Evolutionary conservation across 441 rosid genomes (phyloP), one percentile per base, ranked within the genome.

Genomic region (Aquilaria agallochum): DNA sequence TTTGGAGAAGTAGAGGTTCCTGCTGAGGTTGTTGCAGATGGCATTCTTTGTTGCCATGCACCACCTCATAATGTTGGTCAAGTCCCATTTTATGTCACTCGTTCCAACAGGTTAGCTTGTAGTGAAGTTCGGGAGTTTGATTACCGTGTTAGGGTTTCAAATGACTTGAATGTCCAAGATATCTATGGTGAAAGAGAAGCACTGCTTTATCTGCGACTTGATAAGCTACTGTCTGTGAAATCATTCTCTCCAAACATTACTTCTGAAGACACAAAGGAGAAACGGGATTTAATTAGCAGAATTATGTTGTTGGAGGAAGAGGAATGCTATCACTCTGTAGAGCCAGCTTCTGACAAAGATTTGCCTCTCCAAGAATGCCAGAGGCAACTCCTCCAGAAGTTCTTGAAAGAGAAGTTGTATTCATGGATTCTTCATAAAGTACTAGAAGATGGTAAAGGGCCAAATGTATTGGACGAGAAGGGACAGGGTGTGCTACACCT

Each of bases 1-100:
- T 95, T 89, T 83, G 99, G 98, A 31, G 99, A 92, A 79, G 86
- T 89, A 63, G 97, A 91, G 75, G 99, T 95, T 76, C 96, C 96
- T 32, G 97, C 97, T 63, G 82, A 89, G 68, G 71, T 92, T 69
- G 66, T 91, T 71, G 94, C 83, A 3, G 95, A 87, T 68, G 99
- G 96, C 36, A 72, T 87, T 76, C 94, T 94, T 66, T 78, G 84
- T 65, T 94, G 99, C 70, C 73, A 67, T 68, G 77, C 89, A 73
- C 96, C 96, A 1, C 75, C 80, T 44, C 96, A 86, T 59, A 65
- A 65, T 63, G 88, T 77, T 74, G 97, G 87, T 36, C 83, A 73
- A 53, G 94, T 95, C 59, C 97, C 96, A 49, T 91, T 95, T 59
- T 95, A 95, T 72, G 79, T 95, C 52, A 91, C 96, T 31, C 83